Base-by-base conservation (phyloP, 805 yeast species). In the Saturnispora dispora region DNA sequence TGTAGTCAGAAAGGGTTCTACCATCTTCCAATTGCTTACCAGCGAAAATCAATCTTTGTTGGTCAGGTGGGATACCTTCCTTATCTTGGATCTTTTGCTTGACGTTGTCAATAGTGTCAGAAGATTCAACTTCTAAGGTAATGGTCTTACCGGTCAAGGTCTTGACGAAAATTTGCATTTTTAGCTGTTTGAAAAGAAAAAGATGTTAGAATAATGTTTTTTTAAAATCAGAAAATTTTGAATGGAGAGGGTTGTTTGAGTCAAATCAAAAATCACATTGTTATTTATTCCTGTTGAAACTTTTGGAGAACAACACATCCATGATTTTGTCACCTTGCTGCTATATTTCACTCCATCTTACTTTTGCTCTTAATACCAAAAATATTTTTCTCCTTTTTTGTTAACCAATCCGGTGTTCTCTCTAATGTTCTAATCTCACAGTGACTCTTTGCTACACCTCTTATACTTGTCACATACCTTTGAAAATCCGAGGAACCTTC, bases 131-230 rank as follows among this genome's bases (percentile, higher is more conserved):
- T 72, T 81, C 82, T 59, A 78, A 74, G 58, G 83, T 73, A 79
- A 93, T 91, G 71, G 98, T 85, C 88, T 91, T 91, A 80, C 98
- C 98, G 67, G 98, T 90, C 74, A 93, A 83, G 79, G 99, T 91
- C 81, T 91, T 93, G 78, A 93, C 98, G 79, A 93, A 93, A 81
- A 91, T 90, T 81, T 87, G 95, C 95, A 86, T 85, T 60, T 65
- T 72, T 57, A 61, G 63, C 63, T 51, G 25, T 54, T 25, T 46
- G 37, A 52, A 45, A 20, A 52, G 42, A 20, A 22, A 30, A 33
- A 8, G 15, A 18, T 22, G 22, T 11, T 15, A 36, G 36, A 30
- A 51, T 56, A 58, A 54, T 55, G 57, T 58, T 25, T 45, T 36
- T 41, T 2, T 5, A 7, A 25, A 25, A 9, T 8, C 10, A 11